A percentile compares a stretch with the other conserved stretches of the same genome.
These are phyloP conservation scores for Aspergillus indologenus DNA, from an alignment of 495 filamentous ascomycete genomes.

Conservation along the genomic window DNA sequence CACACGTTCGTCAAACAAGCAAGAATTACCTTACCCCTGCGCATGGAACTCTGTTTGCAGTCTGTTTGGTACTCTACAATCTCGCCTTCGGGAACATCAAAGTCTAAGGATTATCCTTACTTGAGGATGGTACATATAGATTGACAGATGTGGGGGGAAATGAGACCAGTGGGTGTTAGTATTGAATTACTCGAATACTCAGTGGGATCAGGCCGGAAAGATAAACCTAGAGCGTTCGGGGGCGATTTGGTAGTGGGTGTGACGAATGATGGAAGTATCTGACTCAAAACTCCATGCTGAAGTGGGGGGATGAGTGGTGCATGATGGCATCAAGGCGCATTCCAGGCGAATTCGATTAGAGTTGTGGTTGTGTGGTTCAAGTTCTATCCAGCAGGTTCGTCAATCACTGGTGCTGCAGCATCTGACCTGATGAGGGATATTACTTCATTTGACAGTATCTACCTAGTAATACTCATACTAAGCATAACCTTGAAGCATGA, in stretches of 20 bases:
- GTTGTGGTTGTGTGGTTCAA: neutral
- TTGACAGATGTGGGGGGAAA: neutral
- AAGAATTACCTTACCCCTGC: neutral
- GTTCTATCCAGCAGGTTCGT: neutral
- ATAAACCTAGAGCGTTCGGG: neutral
- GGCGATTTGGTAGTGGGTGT: neutral
- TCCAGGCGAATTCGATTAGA: neutral
- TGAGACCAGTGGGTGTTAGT: neutral
- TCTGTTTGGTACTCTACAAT: neutral
- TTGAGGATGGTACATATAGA: neutral
- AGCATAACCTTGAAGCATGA: neutral
- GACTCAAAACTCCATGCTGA: neutral
- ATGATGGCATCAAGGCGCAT: neutral
- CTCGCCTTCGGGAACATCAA: neutral
- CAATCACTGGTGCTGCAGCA: neutral
- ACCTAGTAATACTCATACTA: no score
- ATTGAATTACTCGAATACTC: neutral
- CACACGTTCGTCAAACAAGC: neutral
- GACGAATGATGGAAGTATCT: neutral
- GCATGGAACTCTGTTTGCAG: neutral
- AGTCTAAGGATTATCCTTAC: neutral
- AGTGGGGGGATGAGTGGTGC: neutral
- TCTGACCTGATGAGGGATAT: neutral
- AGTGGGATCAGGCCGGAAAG: neutral
- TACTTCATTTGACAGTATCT: neutral